Evolutionary conservation across 306 rosid genomes (phyloP), one percentile per base, ranked within the genome.

Genomic region (Acacia confusa): DNA sequence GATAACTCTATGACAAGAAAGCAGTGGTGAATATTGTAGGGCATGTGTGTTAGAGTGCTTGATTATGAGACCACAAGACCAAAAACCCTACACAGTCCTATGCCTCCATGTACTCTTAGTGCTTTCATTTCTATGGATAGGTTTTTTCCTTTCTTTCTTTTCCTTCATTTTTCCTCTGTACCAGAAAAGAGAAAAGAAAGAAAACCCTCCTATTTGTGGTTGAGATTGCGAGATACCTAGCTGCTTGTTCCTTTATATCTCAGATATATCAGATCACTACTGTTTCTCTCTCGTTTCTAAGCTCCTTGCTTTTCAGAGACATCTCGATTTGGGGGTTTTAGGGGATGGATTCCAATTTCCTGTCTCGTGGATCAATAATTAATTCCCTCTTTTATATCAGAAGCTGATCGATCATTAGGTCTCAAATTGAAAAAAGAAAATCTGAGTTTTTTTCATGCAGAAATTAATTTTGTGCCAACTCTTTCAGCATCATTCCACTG

Each of bases 1-100:
- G 97, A 90, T 91, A 87, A 92, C 90, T 32, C 24, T 90, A 79
- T 78, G 90, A 91, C 87, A 78, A 57, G 81, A 85, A 76, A 83
- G 78, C 85, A 85, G 79, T 72, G 87, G 74, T 50, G 82, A 84
- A 73, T 78, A 83, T 79, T 80, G 85, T 82, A 72, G 64, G 70
- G 75, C 84, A 77, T 65, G 70, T 60, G 53, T 60, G 34, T 83
- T 60, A 32, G 66, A 65, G 85, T 88, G 88, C 75, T 84, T 82
- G 81, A 80, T 86, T 83, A 79, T 77, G 79, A 83, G 79, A 52
- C 70, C 85, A 83, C 84, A 75, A 48, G 74, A 41, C 58, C 58
- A 82, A 72, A 75, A 85, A 69, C 82, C 83, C 63, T 79, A 77
- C 32, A 40, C 69, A 85, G 81, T 76, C 87, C 34, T 14, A 73